Evolutionary conservation across 176 grass and related monocot species (phyloP), one percentile per base, ranked within the genome.

Genomic region (Eragrostis nindensis): DNA sequence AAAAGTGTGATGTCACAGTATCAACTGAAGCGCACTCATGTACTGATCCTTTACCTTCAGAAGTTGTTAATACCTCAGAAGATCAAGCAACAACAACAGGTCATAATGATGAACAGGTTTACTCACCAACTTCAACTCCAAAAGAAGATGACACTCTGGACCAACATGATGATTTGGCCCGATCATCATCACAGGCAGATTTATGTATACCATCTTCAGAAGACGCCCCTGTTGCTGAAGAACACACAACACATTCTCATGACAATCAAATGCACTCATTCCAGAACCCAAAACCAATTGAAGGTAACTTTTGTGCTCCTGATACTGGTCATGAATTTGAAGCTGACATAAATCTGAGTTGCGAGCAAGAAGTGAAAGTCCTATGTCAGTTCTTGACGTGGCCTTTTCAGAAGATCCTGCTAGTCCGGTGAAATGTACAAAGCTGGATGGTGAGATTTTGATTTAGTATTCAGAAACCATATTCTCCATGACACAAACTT

Each of bases 331-430:
- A 44, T 26, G 60, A 90, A 56, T 30, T 62, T 42, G 84, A 83
- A 75, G 78, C 60, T 69, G 75, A 83, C 50, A 68, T 79, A 80
- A 53, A 55, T 79, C 24, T 79, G 83, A 42, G 49, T 9, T 74
- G 30, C 38, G 86, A 89, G 64, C 78, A 83, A 89, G 68, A 77
- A 80, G 87, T 76, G 79, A 84, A 79, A 98, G 84, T 57, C 84
- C 86, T 55, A 78, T 81, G 15, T 93, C 81, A 72, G 84, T 95
- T 91, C 88, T 98, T 83, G 84, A 91, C 29, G 24, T 61, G 70
- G n/a, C 27, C 40, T 91, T 89, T 83, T 75, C 73, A 74, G 86
- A 91, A 48, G 78, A 88, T 83, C 73, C 83, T 66, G 70, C 27
- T 44, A 54, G 62, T 50, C 52, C 70, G 45, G 81, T 62, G 57